A percentile compares a stretch with the other conserved stretches of the same genome.
phyloP scores from a whole-genome alignment of 2,329 filamentous ascomycete species.

The Akanthomyces dipterigenus region DNA sequence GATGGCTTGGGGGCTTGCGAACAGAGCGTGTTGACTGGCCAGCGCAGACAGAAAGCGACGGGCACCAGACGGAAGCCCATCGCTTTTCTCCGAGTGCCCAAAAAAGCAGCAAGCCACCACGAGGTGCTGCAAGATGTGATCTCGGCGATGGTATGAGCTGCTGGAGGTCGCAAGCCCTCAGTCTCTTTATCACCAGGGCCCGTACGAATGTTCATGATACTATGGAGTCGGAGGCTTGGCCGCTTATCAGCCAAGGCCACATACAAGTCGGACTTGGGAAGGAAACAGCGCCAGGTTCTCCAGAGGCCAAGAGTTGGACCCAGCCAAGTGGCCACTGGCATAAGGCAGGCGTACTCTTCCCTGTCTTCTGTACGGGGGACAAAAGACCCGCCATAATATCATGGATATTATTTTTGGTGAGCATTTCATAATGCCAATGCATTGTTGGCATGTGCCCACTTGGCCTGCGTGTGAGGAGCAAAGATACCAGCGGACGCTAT shows the following conservation, averaged over 20 bases:
- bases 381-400: neutral
- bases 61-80: neutral
- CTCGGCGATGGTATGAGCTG: neutral
- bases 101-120: neutral
- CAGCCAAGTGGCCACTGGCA: neutral
- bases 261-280: neutral
- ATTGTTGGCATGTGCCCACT: neutral
- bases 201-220: neutral
- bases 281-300: neutral
- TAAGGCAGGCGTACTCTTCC: neutral
- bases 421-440: neutral
- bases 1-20: neutral
- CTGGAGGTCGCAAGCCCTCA: neutral
- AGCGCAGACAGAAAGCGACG: neutral
- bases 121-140: conserved; percentile 5
- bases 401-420: neutral
- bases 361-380: neutral
- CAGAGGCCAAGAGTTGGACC: neutral
- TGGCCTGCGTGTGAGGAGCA: neutral
- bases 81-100: neutral
- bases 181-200: neutral
- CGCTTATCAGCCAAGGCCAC: neutral
- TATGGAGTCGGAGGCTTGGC: neutral
- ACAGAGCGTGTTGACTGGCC: neutral
- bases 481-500: neutral